Evolutionary conservation across 306 rosid genomes (phyloP), one percentile per base, ranked within the genome.

Genomic region (Cajanus cajan): DNA sequence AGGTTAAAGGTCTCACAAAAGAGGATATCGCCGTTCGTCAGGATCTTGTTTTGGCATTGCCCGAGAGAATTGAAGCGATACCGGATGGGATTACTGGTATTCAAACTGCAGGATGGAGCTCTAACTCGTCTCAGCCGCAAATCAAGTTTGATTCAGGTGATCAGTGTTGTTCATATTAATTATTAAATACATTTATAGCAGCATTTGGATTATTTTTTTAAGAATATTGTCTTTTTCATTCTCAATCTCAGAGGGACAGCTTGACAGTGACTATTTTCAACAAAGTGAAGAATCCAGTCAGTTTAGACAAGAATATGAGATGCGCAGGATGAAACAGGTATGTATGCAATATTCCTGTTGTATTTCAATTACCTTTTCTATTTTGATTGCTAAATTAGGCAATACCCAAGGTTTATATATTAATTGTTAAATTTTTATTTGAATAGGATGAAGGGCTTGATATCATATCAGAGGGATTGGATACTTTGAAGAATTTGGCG

Each of bases 391-490:
- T 67, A 24, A 66, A 68, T 21, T 62, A 25, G 48, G 24, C 70
- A 63, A 15, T 69, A 24, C 21, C 18, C 21, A 80, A 18, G 44
- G 25, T 59, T 74, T 62, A n/a, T n/a, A n/a, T n/a, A n/a, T n/a
- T n/a, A n/a, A n/a, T n/a, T n/a, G n/a, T 48, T 15, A 19, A 25
- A 18, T 19, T 78, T 22, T 74, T 69, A 40, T 83, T 71, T 83
- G 47, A 55, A 39, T 77, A 95, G 99, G 98, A 93, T 74, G 82
- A 95, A 85, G 99, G 97, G 39, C 93, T 95, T 68, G 97, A 86
- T 74, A 22, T 93, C 84, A 95, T 95, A 87, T 93, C 98, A n/a
- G 96, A 92, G 33, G 98, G 98, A 85, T 73, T 92, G 82, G 93
- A 82, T 68, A 88, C 91, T 6, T 79, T 91, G 81, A 95, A 92